Evolutionary conservation across 2,329 filamentous ascomycete genomes (phyloP).

Genomic region (Fusarium proliferatum): DNA sequence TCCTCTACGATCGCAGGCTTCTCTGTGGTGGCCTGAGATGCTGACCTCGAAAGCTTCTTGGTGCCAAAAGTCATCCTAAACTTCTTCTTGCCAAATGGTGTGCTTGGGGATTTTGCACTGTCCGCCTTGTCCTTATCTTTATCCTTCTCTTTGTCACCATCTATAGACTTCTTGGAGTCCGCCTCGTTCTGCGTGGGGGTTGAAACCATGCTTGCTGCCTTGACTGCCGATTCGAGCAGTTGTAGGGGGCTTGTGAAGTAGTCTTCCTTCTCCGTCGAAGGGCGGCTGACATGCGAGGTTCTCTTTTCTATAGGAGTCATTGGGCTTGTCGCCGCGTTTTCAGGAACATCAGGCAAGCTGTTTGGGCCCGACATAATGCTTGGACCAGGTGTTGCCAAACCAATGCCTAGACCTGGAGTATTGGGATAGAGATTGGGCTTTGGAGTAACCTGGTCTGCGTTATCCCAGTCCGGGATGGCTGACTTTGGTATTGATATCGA

Average conservation of each 20-base stretch:
- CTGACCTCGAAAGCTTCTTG: conserved; percentile 83
- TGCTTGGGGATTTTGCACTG: conserved; percentile 67
- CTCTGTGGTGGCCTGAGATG: conserved; percentile 68
- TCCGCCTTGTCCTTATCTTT: conserved; percentile 59
- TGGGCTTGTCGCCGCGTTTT: conserved; percentile 57
- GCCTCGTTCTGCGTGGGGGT: conserved; percentile 59
- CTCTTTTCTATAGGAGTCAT: conserved; percentile 65
- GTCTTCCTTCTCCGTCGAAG: conserved; percentile 75
- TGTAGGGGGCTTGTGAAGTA: conserved; percentile 78
- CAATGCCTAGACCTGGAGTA: conserved; percentile 83
- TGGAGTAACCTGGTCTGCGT: conserved; percentile 64
- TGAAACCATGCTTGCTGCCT: conserved; percentile 60
- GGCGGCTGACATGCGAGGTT: conserved; percentile 65
- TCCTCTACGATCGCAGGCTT: conserved; percentile 82
- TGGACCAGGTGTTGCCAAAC: conserved; percentile 74
- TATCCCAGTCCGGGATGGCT: conserved; percentile 51
- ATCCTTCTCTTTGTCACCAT: conserved; percentile 58
- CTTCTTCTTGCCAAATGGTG: conserved; percentile 87
- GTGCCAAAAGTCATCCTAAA: conserved; percentile 85
- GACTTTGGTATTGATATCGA: conserved; percentile 64
- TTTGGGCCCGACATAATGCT: conserved; percentile 39
- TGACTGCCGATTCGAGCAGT: conserved; percentile 59
- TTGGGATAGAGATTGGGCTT: conserved; percentile 73
- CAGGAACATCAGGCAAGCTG: conserved; percentile 59
- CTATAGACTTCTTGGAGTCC: conserved; percentile 62